These are phyloP conservation scores for Ricinus communis DNA, from an alignment of 345 rosid species.

Conservation along the genomic window DNA sequence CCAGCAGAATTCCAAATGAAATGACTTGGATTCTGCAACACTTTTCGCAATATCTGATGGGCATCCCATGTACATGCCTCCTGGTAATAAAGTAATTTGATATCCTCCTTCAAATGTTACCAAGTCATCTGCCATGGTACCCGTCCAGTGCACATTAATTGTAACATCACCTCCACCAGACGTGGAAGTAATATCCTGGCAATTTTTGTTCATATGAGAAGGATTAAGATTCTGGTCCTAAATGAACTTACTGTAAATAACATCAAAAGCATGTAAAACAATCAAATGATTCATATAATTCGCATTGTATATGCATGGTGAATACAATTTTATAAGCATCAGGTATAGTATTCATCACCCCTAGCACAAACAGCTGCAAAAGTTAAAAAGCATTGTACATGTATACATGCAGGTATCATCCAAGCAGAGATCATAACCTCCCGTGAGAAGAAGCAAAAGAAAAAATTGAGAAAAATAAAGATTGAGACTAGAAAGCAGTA, in stretches of 20 bases:
- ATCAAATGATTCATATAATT: neutral
- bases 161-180: slow-evolving; percentile 34
- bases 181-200: slow-evolving; percentile 58
- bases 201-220: slow-evolving; percentile 7
- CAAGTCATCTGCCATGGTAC: slow-evolving; percentile 52
- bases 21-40: slow-evolving; percentile 66
- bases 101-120: slow-evolving; percentile 71
- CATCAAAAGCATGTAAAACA: neutral
- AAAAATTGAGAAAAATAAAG: too few relatives aligned
- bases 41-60: slow-evolving; percentile 64
- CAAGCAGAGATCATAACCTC: neutral
- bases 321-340: neutral
- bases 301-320: neutral
- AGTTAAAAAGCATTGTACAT: neutral
- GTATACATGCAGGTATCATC: neutral
- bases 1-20: slow-evolving; percentile 92
- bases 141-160: slow-evolving; percentile 65
- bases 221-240: slow-evolving; percentile 4
- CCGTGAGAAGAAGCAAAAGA: neutral
- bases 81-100: slow-evolving; percentile 66
- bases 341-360: neutral
- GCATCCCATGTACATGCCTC: slow-evolving; percentile 91
- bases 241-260: neutral
- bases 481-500: neutral
- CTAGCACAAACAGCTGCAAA: neutral